Conservation (phyloP, 495 filamentous ascomycete species). For the Copromyces sp. region DNA sequence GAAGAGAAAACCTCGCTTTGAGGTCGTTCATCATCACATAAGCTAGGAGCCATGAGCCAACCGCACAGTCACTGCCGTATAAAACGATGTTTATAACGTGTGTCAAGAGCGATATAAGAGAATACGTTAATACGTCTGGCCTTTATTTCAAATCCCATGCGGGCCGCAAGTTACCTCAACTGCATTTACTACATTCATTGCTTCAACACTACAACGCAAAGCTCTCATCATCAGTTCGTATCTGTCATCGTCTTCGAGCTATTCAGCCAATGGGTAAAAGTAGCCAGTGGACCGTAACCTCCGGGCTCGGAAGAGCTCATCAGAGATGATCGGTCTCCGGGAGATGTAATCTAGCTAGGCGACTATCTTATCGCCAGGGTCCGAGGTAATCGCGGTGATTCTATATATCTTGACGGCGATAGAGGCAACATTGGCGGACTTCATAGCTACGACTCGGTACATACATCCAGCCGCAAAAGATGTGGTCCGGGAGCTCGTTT, state of each 20-base stretch:
- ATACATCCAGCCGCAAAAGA: background rate
- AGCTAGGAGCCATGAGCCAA: background rate
- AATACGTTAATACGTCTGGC: background rate
- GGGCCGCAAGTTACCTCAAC: background rate
- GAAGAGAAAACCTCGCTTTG: background rate
- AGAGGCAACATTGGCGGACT: background rate
- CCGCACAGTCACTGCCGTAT: background rate
- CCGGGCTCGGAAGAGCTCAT: background rate
- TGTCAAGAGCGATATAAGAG: background rate
- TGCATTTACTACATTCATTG: background rate
- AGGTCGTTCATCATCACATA: background rate
- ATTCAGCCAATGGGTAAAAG: background rate
- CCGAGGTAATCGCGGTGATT: background rate
- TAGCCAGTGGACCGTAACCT: background rate
- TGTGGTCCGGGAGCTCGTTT: background rate
- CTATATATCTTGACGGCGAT: background rate
- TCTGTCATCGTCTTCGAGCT: background rate
- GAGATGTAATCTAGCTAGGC: background rate
- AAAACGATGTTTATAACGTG: background rate
- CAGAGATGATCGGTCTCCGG: background rate
- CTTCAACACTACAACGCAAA: background rate
- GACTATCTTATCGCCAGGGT: background rate
- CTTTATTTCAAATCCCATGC: background rate
- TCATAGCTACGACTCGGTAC: background rate
- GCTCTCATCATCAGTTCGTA: background rate